Percentiles rank a stretch among this genome's conserved stretches.
phyloP scores from a whole-genome alignment of 169 alveolate genomes.

The Babesia bovis region DNA sequence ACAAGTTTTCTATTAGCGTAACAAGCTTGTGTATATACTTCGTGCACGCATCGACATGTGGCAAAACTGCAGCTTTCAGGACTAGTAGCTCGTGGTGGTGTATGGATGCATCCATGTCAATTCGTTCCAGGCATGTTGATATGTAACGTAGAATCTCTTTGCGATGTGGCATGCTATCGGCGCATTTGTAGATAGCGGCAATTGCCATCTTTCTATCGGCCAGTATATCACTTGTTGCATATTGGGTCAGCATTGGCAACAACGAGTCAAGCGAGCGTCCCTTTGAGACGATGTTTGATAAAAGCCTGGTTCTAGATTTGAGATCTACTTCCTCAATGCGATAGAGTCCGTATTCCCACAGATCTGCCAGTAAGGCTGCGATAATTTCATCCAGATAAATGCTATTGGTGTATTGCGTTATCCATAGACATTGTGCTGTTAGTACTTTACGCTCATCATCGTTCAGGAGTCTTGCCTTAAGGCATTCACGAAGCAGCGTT shows the following conservation, averaged over 20 bases:
- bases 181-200: no score
- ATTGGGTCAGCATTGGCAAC: not conserved
- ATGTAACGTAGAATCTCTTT: no score
- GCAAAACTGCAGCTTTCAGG: no score
- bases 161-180: no score
- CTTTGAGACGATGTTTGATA: slow-evolving; percentile 9
- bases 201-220: slow-evolving; percentile 8
- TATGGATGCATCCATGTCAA: not conserved
- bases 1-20: no score
- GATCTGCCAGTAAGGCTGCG: slow-evolving; percentile 2
- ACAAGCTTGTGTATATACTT: no score
- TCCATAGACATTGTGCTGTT: not conserved
- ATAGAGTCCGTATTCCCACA: slow-evolving; percentile 7
- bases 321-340: not conserved
- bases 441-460: not conserved
- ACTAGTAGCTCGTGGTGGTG: no score
- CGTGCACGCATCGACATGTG: no score
- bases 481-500: slow-evolving; percentile 8
- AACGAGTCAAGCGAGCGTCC: not conserved
- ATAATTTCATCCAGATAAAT: slow-evolving; percentile 32
- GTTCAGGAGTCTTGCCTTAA: not conserved
- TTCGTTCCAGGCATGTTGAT: no score
- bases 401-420: not conserved
- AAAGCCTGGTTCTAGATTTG: not conserved
- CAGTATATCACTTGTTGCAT: not conserved